Evolutionary conservation across 2,329 filamentous ascomycete genomes (phyloP), one percentile per base, ranked within the genome.

Genomic region (Colletotrichum sp.): DNA sequence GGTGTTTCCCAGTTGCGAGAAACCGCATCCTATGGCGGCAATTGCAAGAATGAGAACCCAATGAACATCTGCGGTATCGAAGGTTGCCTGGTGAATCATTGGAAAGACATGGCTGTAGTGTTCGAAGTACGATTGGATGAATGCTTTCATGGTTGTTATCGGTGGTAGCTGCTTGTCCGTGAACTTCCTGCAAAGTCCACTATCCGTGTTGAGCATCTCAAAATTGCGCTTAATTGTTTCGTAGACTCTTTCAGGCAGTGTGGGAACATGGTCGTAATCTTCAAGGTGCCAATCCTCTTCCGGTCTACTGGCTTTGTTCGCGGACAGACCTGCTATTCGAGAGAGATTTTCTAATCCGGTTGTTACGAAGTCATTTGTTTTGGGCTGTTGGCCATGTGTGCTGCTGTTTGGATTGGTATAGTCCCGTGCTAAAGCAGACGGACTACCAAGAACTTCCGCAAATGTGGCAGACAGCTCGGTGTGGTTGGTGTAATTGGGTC

Each of bases 401-500:
- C 7, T 19, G 29, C 19, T 27, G 15, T 22, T 16, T 7, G 2
- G 16, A 9, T 22, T 32, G 19, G 59, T 34, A 9, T 62, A 62
- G 19, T 34, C 27, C 16, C 29, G 29, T 2, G 7, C 30, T 13
- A 36, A 5, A 5, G 36, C 15, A 49, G 30, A 5, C 8, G 68
- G 32, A 6, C n/a, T 44, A 12, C n/a, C 19, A 16, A 70, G 27
- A 12, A 57, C 68, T 30, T 70, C 27, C 29, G 34, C 30, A 8
- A 70, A 70, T 22, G 55, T 62, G n/a, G 68, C 34, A 1, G 68
- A 70, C 29, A 63, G 25, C 6, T 70, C 55, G 12, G 55, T 63
- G 29, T 70, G 36, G 29, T 70, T 70, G 6, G 68, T 63, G 19
- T 63, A 70, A 32, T 44, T 63, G 5, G 68, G 55, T 27, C 68